Evolutionary conservation across 169 alveolate species (phyloP).

Genomic region (Perkinsus chesapeaki): DNA sequence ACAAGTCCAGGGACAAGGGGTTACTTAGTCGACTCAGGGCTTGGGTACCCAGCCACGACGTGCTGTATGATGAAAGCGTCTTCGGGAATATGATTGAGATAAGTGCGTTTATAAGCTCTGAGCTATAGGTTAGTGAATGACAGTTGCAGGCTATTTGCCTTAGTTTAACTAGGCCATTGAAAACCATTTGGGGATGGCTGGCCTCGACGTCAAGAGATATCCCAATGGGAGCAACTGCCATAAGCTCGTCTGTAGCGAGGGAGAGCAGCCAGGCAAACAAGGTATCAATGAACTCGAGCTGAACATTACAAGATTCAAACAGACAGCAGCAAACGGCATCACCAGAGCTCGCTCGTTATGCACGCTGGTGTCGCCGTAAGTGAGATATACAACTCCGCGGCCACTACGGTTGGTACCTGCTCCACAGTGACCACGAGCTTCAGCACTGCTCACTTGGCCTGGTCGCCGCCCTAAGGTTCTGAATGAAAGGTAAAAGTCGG

Average conservation of each 20-base stretch:
- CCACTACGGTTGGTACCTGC: background rate
- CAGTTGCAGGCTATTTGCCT: too few species aligned
- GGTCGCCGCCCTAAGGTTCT: background rate
- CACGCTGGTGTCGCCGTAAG: background rate
- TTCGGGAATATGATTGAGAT: background rate
- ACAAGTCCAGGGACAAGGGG: background rate
- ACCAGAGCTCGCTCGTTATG: background rate
- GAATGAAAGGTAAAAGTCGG: background rate
- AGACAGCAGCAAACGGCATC: background rate
- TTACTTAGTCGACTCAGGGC: background rate
- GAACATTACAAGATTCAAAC: background rate
- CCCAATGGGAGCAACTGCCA: background rate
- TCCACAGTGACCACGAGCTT: background rate
- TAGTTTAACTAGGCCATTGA: background rate
- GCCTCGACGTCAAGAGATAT: background rate
- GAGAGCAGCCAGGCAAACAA: background rate
- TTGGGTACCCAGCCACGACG: background rate
- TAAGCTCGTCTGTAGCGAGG: background rate
- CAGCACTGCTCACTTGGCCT: background rate
- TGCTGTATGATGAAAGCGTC: background rate
- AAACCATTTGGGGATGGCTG: background rate
- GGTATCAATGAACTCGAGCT: background rate
- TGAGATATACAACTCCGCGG: background rate
- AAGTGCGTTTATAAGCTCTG: background rate
- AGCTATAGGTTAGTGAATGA: background rate